These are phyloP conservation scores for Pleomassaria siparia DNA, from an alignment of 2,329 filamentous ascomycete genomes.

Conservation along the genomic window DNA sequence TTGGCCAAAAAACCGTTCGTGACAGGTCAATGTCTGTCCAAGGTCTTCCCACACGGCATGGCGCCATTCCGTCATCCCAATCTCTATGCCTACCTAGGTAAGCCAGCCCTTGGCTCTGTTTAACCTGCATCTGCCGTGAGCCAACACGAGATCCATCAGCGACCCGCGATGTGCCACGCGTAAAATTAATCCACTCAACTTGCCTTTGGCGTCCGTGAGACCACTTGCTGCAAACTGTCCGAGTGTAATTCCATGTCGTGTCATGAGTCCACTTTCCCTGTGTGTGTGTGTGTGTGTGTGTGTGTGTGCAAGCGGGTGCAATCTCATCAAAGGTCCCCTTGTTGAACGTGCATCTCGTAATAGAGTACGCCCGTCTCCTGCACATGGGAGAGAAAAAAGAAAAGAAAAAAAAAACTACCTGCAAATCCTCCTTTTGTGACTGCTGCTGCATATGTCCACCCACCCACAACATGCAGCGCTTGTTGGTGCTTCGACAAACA, in stretches of 20 bases:
- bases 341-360: background rate
- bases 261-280: slow-evolving; percentile 5
- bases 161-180: background rate
- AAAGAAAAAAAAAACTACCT: background rate
- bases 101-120: background rate
- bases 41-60: background rate
- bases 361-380: background rate
- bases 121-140: background rate
- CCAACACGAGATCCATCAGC: background rate
- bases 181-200: background rate
- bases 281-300: too few relatives aligned
- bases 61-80: slow-evolving; percentile 1
- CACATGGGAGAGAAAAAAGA: background rate
- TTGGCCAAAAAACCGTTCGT: too few relatives aligned
- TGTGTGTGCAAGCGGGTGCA: background rate
- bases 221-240: background rate
- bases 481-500: background rate
- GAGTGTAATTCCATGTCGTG: slow-evolving; percentile 16
- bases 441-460: background rate
- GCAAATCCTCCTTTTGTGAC: background rate
- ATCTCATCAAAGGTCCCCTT: background rate
- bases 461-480: background rate
- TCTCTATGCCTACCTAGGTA: background rate
- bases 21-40: too few relatives aligned
- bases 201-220: background rate